These are phyloP conservation scores for Pseudogymnoascus pannorum DNA, from an alignment of 2,329 filamentous ascomycete genomes.

Conservation along the genomic window DNA sequence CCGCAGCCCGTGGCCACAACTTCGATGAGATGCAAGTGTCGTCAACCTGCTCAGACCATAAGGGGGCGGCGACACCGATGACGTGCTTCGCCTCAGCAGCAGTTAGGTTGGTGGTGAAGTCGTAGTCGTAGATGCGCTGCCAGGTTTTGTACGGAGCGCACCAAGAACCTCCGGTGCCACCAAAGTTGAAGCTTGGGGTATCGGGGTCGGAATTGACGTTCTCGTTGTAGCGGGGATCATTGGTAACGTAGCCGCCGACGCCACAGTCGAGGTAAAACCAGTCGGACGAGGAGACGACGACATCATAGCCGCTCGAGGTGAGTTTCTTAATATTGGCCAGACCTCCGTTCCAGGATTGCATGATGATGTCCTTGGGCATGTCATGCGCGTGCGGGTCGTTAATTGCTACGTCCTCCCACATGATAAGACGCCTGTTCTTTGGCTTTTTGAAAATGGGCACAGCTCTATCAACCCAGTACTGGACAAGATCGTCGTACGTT, in stretches of 20 bases:
- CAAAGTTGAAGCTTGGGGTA: constrained; percentile 41
- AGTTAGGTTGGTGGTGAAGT: constrained; percentile 60
- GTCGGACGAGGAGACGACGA: constrained; percentile 66
- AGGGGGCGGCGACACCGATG: constrained; percentile 70
- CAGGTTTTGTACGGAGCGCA: constrained; percentile 74
- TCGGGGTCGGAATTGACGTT: constrained; percentile 53
- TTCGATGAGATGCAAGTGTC: constrained; percentile 62
- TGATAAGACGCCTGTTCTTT: constrained; percentile 48
- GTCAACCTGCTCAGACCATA: constrained; percentile 75
- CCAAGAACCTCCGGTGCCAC: constrained; percentile 70
- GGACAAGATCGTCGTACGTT: constrained; percentile 62
- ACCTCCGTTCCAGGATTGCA: constrained; percentile 69
- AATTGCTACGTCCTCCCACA: constrained; percentile 79
- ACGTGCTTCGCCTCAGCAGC: constrained; percentile 56
- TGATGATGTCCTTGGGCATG: constrained; percentile 60
- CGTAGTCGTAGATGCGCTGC: constrained; percentile 71
- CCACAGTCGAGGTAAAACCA: constrained; percentile 81
- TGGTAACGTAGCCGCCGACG: constrained; percentile 63
- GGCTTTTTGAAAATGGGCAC: constrained; percentile 57
- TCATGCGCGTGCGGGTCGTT: constrained; percentile 45
- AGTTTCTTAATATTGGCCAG: constrained; percentile 52
- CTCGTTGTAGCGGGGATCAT: constrained; percentile 49
- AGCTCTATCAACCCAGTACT: constrained; percentile 59
- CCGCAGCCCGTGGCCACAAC: constrained; percentile 68
- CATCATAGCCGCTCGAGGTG: constrained; percentile 57